Evolutionary conservation across 805 yeast genomes (phyloP).

Genomic region (Lachancea fermentati): DNA sequence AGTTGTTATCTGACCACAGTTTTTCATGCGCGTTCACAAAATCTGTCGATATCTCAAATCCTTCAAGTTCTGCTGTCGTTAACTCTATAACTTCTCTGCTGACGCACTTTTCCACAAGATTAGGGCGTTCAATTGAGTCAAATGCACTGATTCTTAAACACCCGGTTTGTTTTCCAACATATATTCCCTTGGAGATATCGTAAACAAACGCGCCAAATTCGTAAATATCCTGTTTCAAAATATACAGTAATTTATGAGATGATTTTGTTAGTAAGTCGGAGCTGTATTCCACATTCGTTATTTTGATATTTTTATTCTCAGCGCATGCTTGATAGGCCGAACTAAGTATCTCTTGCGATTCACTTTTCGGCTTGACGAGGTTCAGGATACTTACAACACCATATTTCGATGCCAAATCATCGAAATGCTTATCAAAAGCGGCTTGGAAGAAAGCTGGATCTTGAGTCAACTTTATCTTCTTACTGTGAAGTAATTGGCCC

Average conservation of each 20-base stretch:
- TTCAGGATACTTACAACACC: constrained; percentile 84
- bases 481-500: constrained; percentile 59
- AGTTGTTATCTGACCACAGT: constrained; percentile 92
- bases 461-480: constrained; percentile 74
- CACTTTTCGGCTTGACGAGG: constrained; percentile 59
- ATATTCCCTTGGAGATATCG: constrained; percentile 54
- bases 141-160: constrained; percentile 84
- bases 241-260: constrained; percentile 41
- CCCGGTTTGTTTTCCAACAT: constrained; percentile 80
- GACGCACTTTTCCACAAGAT: constrained; percentile 63
- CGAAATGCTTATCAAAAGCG: constrained; percentile 78
- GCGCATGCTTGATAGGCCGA: constrained; percentile 55
- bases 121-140: constrained; percentile 85
- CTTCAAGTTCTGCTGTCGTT: constrained; percentile 39
- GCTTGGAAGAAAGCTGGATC: constrained; percentile 81
- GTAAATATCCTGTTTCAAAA: constrained; percentile 57
- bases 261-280: constrained; percentile 34
- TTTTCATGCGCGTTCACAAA: constrained; percentile 65
- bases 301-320: constrained; percentile 28
- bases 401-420: constrained; percentile 60
- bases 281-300: constrained; percentile 35
- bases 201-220: constrained; percentile 82
- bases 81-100: constrained; percentile 57
- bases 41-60: constrained; percentile 37
- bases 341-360: constrained; percentile 60